Base-by-base conservation (phyloP, 2,329 filamentous ascomycete genomes). In the Elsinoe fawcettii region DNA sequence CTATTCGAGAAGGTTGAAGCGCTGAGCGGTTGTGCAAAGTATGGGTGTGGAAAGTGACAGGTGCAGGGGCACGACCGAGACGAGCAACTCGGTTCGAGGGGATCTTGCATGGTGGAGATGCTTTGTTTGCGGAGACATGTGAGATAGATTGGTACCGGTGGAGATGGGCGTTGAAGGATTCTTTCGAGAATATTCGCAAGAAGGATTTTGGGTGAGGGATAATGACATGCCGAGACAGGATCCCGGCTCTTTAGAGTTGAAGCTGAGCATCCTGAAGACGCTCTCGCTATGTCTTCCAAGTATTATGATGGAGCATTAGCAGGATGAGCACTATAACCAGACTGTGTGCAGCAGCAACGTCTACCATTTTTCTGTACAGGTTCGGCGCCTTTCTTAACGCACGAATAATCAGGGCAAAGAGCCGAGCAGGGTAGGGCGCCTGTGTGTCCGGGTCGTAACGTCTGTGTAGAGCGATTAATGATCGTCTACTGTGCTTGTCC, bases 121-220 rank as follows among this genome's bases (percentile, higher is more conserved):
- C 14, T 51, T 34, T 32, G 46, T 34, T 51, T 51, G 46, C 16
- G 46, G 46, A 51, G 46, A 32, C 27, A 46, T 51, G 8, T 34
- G 16, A 18, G 25, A 34, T 51, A 51, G 46, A 51, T 51, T 51
- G 46, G 46, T 51, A n/a, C 46, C n/a, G 30, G 46, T 51, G 46
- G 46, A 25, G 46, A 51, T 51, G 46, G 46, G 25, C 46, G 46
- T 51, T 51, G 25, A 16, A 51, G 46, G 46, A 51, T 51, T 51
- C 9, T 25, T 51, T 51, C 46, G 46, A 51, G 46, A 51, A 51
- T 12, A 22, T 20, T 51, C 46, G 25, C 11, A 22, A 51, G 41
- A n/a, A 12, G 20, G 23, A 25, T 46, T 46, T 3, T 46, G 41
- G 41, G 18, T 23, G 6, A 23, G 22, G 41, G 14, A 44, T 44